These are phyloP conservation scores for Xylariaceae sp. DNA, from an alignment of 2,329 filamentous ascomycete species.

Conservation along the genomic window DNA sequence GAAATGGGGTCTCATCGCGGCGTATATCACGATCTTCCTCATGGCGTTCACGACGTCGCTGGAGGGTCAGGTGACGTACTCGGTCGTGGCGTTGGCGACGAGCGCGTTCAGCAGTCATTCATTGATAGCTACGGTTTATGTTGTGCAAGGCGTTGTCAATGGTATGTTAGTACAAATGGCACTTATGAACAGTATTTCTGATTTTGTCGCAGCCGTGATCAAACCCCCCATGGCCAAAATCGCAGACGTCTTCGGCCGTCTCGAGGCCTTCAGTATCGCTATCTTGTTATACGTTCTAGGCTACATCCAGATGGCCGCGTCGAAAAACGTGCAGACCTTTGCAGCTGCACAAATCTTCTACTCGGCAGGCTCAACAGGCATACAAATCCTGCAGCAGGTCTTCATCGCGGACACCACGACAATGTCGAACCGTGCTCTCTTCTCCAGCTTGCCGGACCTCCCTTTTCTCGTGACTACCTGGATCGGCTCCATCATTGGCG, in stretches of 20 bases:
- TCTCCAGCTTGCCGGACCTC: constrained; percentile 53
- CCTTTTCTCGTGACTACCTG: constrained; percentile 59
- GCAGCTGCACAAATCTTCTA: constrained; percentile 56
- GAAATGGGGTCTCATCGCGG: constrained; percentile 29
- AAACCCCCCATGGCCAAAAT: constrained; percentile 58
- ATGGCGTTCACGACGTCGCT: constrained; percentile 64
- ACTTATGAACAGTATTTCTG: not conserved
- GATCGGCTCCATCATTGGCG: constrained; percentile 50
- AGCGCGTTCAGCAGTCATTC: constrained; percentile 21
- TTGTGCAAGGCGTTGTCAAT: constrained; percentile 18
- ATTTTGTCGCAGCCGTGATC: constrained; percentile 43
- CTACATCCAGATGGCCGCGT: constrained; percentile 53
- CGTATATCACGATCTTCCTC: constrained; percentile 41
- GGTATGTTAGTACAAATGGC: constrained; percentile 5
- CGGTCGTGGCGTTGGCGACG: constrained; percentile 49
- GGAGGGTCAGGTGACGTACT: constrained; percentile 57
- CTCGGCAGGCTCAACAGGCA: constrained; percentile 52
- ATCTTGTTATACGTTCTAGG: constrained; percentile 51
- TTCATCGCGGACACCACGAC: constrained; percentile 60
- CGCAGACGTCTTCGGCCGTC: constrained; percentile 57
- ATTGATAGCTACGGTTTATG: constrained; percentile 19
- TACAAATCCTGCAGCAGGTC: constrained; percentile 58
- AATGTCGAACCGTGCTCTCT: constrained; percentile 54
- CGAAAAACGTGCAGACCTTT: constrained; percentile 49
- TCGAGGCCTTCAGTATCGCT: constrained; percentile 52